Base-by-base conservation (phyloP, 345 rosid species). In the Citrus inodora region DNA sequence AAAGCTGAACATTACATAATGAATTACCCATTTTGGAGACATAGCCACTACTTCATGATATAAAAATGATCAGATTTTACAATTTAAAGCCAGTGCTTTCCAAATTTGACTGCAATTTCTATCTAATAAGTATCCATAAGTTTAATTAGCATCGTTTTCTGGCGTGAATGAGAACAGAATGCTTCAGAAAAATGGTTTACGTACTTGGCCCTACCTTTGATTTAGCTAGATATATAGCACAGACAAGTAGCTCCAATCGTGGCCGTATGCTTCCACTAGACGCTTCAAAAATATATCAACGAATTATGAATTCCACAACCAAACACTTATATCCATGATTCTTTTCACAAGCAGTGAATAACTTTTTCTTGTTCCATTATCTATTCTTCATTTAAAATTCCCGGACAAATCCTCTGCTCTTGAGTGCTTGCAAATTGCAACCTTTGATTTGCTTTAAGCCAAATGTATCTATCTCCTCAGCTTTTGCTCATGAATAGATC, bases 221-320 rank as follows among this genome's bases (percentile, higher is more conserved):
- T 27, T 30, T 17, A 27, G 2, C 37, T 35, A 35, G 40, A 40
- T 63, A 10, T 62, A 30, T 28, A 3, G 22, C 63, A 74, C 51
- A 67, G 46, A 60, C 78, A 7, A 9, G 24, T 62, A 11, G 59
- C 7, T 22, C 22, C 28, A 40, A 70, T n/a, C 16, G 17, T 55
- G 72, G 67, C 73, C 80, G 76, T 30, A 71, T 76, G 27, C 59
- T 72, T 72, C 80, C 73, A 76, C 21, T 7, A 69, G 55, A 72
- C 42, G 65, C 48, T 56, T 64, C 80, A 40, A 58, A 33, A 65
- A 65, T 21, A 17, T 4, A 35, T 11, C 46, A 40, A 30, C 14
- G 66, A 63, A 68, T 9, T 67, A 16, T 19, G 69, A 67, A 68
- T 9, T 67, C 19, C 13, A 19, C 1, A 48, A 70, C 1, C 40